Evolutionary conservation across 1,284 basidiomycete species (phyloP).

Genomic region (Anthracocystis walkeri): DNA sequence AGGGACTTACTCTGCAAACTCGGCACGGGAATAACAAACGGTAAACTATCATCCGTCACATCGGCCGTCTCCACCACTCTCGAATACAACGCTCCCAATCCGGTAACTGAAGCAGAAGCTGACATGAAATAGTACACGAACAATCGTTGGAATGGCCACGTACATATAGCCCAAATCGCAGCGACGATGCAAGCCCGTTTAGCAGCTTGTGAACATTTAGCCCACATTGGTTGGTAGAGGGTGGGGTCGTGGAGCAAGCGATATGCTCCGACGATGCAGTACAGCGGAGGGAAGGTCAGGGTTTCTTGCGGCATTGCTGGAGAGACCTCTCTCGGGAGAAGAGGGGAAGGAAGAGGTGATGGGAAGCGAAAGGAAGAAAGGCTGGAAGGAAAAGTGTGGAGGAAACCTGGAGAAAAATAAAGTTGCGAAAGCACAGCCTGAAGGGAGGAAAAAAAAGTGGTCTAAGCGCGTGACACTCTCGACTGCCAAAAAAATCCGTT

Average conservation of each 20-base stretch:
- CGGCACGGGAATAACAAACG: constrained; percentile 51
- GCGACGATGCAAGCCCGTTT: constrained; percentile 54
- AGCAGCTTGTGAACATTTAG: constrained; percentile 49
- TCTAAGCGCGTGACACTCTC: neutral
- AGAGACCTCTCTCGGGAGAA: neutral
- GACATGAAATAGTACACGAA: constrained; percentile 64
- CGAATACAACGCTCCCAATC: constrained; percentile 35
- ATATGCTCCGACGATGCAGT: constrained; percentile 65
- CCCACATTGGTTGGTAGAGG: constrained; percentile 67
- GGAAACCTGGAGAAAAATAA: neutral
- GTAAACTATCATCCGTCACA: constrained; percentile 33
- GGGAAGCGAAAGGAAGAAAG: neutral
- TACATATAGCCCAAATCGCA: constrained; percentile 49
- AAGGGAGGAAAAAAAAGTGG: neutral
- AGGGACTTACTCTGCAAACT: constrained; percentile 41
- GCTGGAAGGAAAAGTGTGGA: neutral
- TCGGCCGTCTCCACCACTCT: constrained; percentile 47
- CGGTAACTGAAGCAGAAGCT: constrained; percentile 52
- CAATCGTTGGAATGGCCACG: constrained; percentile 61
- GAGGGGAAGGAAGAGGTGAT: neutral
- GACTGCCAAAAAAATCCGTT: too few species aligned
- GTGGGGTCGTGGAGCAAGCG: constrained; percentile 59
- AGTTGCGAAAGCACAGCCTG: neutral
- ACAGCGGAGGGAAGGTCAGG: constrained; percentile 62
- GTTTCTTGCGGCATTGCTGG: constrained; percentile 65